Percentiles rank a stretch among this genome's conserved stretches.
Conservation (phyloP, 2,329 filamentous ascomycete species). For the Monosporascus ibericus region DNA sequence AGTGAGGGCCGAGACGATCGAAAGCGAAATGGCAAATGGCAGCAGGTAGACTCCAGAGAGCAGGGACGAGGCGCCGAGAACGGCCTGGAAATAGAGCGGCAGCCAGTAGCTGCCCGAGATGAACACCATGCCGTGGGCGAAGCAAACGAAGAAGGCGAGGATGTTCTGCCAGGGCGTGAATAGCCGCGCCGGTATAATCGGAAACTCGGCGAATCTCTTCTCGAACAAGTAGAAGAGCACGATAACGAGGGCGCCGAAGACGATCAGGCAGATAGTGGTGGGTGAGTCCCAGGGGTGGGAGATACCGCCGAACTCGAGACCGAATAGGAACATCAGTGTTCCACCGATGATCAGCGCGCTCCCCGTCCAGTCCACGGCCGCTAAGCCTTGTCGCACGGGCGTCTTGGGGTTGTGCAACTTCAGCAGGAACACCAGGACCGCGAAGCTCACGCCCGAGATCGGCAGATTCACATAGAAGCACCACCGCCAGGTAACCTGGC, state of each 20-base stretch:
- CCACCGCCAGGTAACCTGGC: slow-evolving; percentile 59
- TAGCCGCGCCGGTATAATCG: slow-evolving; percentile 68
- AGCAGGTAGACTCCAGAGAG: slow-evolving; percentile 65
- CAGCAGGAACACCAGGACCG: slow-evolving; percentile 53
- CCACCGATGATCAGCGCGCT: slow-evolving; percentile 61
- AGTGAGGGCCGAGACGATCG: slow-evolving; percentile 51
- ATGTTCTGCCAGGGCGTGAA: slow-evolving; percentile 63
- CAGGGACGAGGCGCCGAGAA: slow-evolving; percentile 56
- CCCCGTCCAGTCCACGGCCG: slow-evolving; percentile 55
- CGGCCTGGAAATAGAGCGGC: slow-evolving; percentile 72
- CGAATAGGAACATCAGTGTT: slow-evolving; percentile 80
- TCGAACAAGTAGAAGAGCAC: slow-evolving; percentile 67
- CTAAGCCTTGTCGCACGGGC: slow-evolving; percentile 53
- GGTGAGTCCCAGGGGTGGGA: slow-evolving; percentile 68
- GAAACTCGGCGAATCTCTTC: slow-evolving; percentile 66
- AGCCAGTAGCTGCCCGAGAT: slow-evolving; percentile 75
- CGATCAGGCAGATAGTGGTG: slow-evolving; percentile 68
- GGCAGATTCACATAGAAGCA: slow-evolving; percentile 62
- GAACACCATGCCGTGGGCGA: slow-evolving; percentile 71
- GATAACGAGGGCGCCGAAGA: slow-evolving; percentile 62
- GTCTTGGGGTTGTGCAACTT: slow-evolving; percentile 65
- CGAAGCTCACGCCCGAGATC: slow-evolving; percentile 38
- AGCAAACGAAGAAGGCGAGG: slow-evolving; percentile 59
- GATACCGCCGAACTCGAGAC: slow-evolving; percentile 78
- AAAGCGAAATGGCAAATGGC: slow-evolving; percentile 62